A percentile compares a stretch with the other conserved stretches of the same genome.
phyloP scores from a whole-genome alignment of 805 yeast genomes.

The Starmerella stigmatis region DNA sequence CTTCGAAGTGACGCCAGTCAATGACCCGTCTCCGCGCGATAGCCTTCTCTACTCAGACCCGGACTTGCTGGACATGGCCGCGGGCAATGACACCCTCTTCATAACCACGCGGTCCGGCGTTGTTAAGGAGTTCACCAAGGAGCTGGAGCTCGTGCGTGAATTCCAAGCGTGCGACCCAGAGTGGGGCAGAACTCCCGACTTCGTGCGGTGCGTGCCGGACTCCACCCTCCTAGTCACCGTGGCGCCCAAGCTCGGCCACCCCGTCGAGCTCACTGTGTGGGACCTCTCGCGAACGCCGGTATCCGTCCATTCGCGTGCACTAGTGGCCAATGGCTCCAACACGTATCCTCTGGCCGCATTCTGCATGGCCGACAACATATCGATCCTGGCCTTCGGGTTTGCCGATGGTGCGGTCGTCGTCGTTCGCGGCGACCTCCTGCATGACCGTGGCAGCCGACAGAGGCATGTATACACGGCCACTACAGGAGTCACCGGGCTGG shows the following conservation, averaged over 20 bases:
- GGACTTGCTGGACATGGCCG: constrained; percentile 50
- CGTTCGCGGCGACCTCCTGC: constrained; percentile 74
- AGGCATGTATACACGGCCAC: constrained; percentile 55
- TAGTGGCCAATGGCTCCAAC: constrained; percentile 53
- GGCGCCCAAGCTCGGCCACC: constrained; percentile 59
- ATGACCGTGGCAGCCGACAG: constrained; percentile 87
- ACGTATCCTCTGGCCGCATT: constrained; percentile 68
- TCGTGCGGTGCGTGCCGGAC: constrained; percentile 40
- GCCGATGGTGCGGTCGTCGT: constrained; percentile 75
- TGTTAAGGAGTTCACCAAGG: constrained; percentile 47
- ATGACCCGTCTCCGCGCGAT: constrained; percentile 65
- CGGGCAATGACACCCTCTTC: constrained; percentile 43
- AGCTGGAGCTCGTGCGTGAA: constrained; percentile 38
- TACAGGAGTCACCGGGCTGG: constrained; percentile 74
- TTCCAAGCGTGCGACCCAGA: constrained; percentile 50
- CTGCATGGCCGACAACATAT: constrained; percentile 42
- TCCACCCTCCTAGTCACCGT: constrained; percentile 54
- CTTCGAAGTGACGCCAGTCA: constrained; percentile 70
- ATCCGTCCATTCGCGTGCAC: constrained; percentile 12
- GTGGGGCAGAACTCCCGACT: constrained; percentile 51
- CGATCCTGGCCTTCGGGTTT: constrained; percentile 65
- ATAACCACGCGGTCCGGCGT: constrained; percentile 46
- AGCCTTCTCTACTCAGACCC: constrained; percentile 73
- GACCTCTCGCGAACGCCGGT: constrained; percentile 34
- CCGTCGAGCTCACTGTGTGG: constrained; percentile 64